A percentile compares a stretch with the other conserved stretches of the same genome.
Evolutionary conservation across 192 early-diverging fungal genomes (phyloP).

Genomic region (Gonapodya prolifera): DNA sequence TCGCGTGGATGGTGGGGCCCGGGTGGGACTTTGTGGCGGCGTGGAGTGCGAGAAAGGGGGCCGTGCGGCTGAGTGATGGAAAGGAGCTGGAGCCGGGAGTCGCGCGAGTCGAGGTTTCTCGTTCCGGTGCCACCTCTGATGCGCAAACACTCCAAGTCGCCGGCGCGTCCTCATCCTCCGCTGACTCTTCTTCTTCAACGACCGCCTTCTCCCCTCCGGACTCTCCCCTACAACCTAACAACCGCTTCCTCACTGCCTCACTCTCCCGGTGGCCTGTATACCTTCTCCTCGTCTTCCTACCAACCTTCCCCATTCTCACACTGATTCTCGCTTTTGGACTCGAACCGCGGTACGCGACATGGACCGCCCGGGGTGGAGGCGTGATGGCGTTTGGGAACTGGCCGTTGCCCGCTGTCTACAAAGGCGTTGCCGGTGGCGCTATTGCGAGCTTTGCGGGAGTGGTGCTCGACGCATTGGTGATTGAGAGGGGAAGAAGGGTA

Average conservation of each 20-base stretch:
- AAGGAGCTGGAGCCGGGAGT: not conserved
- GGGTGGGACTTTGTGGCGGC: not conserved
- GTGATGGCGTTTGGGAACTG: not conserved
- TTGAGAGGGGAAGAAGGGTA: not conserved
- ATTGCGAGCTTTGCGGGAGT: not conserved
- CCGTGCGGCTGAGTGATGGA: not conserved
- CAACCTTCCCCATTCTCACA: not conserved
- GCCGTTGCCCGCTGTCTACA: not conserved
- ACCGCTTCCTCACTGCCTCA: not conserved
- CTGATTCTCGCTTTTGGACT: not conserved
- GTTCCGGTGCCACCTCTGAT: not conserved
- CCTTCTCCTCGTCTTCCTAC: not conserved
- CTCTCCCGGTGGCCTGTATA: not conserved
- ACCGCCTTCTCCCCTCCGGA: not conserved
- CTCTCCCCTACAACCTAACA: not conserved
- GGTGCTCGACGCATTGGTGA: not conserved
- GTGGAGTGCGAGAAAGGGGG: not conserved
- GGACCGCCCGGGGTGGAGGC: not conserved
- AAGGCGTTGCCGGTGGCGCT: not conserved
- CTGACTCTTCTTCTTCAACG: not conserved
- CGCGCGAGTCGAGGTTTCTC: too few relatives aligned
- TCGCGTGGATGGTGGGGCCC: not conserved
- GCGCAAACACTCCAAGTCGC: not conserved
- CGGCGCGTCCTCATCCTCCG: not conserved
- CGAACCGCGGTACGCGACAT: not conserved